Percentiles rank a stretch among this genome's conserved stretches.
phyloP scores from a whole-genome alignment of 805 yeast species.

The Kodamaea leandrae region DNA sequence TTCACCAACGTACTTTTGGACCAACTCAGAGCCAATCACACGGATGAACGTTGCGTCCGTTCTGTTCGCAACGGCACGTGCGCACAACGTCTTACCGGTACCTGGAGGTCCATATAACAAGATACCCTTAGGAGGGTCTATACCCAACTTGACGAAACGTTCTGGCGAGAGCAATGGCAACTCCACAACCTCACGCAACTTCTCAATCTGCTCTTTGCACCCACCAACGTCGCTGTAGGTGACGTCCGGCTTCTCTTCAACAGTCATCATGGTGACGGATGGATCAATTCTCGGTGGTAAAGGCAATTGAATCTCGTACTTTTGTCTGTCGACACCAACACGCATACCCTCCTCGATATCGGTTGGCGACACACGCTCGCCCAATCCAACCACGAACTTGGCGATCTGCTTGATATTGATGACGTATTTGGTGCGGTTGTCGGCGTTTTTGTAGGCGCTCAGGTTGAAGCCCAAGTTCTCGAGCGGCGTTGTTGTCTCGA shows the following conservation, averaged over 20 bases:
- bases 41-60: slow-evolving; percentile 98
- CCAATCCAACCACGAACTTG: slow-evolving; percentile 93
- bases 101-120: slow-evolving; percentile 97
- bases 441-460: slow-evolving; percentile 52
- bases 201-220: slow-evolving; percentile 96
- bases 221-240: slow-evolving; percentile 99
- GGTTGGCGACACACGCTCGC: slow-evolving; percentile 96
- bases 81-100: slow-evolving; percentile 97
- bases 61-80: slow-evolving; percentile 98
- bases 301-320: slow-evolving; percentile 95
- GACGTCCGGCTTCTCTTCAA: slow-evolving; percentile 98
- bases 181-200: slow-evolving; percentile 93
- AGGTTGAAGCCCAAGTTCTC: slow-evolving; percentile 22
- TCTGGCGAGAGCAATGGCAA: slow-evolving; percentile 92
- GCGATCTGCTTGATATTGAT: slow-evolving; percentile 98
- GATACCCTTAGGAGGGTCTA: slow-evolving; percentile 99
- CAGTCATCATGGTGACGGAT: slow-evolving; percentile 99
- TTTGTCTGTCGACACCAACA: slow-evolving; percentile 97
- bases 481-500: slow-evolving; percentile 50
- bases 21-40: slow-evolving; percentile 97
- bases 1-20: slow-evolving; percentile 98
- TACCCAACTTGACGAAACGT: slow-evolving; percentile 93
- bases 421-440: slow-evolving; percentile 87
- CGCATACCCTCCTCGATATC: slow-evolving; percentile 99
- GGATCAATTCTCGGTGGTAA: slow-evolving; percentile 98